Percentiles rank a stretch among this genome's conserved stretches.
Evolutionary conservation across 805 yeast species (phyloP).

Genomic region (Kodamaea lidongshanica): DNA sequence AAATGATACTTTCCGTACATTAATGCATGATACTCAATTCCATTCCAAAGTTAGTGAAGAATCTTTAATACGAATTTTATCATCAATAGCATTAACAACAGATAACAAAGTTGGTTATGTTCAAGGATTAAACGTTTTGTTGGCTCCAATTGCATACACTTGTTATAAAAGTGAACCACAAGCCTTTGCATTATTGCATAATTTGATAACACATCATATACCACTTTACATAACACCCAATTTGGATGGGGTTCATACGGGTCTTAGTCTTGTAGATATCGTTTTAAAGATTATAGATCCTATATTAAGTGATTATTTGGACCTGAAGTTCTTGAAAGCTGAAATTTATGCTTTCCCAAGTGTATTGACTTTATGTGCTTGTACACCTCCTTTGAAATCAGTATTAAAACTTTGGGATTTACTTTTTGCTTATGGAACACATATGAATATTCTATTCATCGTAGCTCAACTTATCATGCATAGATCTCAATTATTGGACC

Average conservation of each 20-base stretch:
- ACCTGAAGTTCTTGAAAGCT: constrained; percentile 65
- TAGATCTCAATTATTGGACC: constrained; percentile 53
- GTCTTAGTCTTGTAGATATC: constrained; percentile 64
- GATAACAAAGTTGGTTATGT: constrained; percentile 51
- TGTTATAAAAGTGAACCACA: constrained; percentile 73
- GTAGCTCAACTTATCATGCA: constrained; percentile 76
- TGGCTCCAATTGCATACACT: constrained; percentile 76
- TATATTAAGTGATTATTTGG: constrained; percentile 52
- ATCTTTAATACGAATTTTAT: constrained; percentile 59
- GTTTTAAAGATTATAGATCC: constrained; percentile 71
- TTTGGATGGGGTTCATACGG: constrained; percentile 76
- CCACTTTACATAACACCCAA: constrained; percentile 77
- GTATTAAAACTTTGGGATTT: constrained; percentile 84
- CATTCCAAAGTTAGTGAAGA: constrained; percentile 63
- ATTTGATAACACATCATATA: constrained; percentile 54
- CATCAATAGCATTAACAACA: constrained; percentile 57
- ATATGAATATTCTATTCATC: constrained; percentile 75
- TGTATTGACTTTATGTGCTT: constrained; percentile 76
- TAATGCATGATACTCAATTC: constrained; percentile 66
- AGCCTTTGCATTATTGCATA: constrained; percentile 67
- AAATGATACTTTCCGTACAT: constrained; percentile 81
- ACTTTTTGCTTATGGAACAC: constrained; percentile 84
- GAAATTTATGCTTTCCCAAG: constrained; percentile 84
- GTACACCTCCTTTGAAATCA: constrained; percentile 78
- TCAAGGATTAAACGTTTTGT: constrained; percentile 86